Percentiles rank a stretch among this genome's conserved stretches.
Evolutionary conservation across 192 early-diverging fungal species (phyloP).

Genomic region (Linderina pennispora): DNA sequence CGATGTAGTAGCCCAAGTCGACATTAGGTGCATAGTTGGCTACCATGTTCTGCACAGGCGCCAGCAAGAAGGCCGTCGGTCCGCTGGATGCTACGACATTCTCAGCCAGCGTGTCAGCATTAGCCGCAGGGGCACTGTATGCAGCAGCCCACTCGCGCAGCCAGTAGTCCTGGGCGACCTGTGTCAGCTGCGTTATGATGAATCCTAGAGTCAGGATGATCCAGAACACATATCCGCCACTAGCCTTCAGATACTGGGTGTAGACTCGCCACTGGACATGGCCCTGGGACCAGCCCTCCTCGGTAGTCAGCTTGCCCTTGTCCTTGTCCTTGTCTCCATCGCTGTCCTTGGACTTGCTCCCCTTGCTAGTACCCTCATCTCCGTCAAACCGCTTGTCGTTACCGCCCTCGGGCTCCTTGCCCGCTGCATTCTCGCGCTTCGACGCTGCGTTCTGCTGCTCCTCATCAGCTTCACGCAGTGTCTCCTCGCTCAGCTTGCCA

Average conservation of each 20-base stretch:
- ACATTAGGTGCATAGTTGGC: background rate
- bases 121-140: constrained; percentile 8
- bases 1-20: constrained; percentile 27
- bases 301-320: constrained; percentile 62
- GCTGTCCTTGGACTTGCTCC: constrained; percentile 57
- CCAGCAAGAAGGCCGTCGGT: background rate
- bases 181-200: constrained; percentile 19
- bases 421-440: constrained; percentile 7
- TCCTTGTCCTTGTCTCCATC: constrained; percentile 8
- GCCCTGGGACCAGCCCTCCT: constrained; percentile 77
- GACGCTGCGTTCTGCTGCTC: constrained; percentile 23
- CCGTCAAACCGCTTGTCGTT: constrained; percentile 25
- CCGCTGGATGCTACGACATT: background rate
- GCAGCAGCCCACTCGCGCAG: constrained; percentile 44
- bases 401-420: constrained; percentile 3
- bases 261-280: constrained; percentile 73
- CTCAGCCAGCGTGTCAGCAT: background rate
- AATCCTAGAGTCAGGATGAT: constrained; percentile 31
- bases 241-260: constrained; percentile 62
- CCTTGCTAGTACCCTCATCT: constrained; percentile 14
- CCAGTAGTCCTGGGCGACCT: constrained; percentile 45
- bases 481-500: constrained; percentile 32
- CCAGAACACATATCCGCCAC: constrained; percentile 64
- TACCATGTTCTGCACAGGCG: background rate
- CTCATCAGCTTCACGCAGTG: constrained; percentile 18